Conservation (phyloP, 2,329 filamentous ascomycete genomes). For the Dichotomopilus funicola region DNA sequence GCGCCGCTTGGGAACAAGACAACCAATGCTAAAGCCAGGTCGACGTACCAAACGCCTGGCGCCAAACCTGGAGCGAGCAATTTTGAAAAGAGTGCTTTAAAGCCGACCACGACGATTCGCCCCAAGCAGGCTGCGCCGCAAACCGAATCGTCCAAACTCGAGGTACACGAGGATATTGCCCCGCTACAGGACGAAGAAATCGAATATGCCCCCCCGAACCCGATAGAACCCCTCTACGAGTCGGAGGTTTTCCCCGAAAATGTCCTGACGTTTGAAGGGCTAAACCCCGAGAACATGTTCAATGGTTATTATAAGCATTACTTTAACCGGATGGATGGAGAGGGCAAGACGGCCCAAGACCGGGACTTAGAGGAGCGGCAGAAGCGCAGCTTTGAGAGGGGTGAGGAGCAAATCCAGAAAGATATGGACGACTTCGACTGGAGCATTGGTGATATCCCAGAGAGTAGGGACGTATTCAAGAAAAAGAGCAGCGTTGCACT, state of each 20-base stretch:
- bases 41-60: conserved; percentile 54
- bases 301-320: conserved; percentile 58
- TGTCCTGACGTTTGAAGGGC: conserved; percentile 48
- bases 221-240: conserved; percentile 59
- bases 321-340: conserved; percentile 58
- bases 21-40: conserved; percentile 76
- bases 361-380: conserved; percentile 52
- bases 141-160: conserved; percentile 52
- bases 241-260: conserved; percentile 60
- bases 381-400: conserved; percentile 45
- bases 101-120: conserved; percentile 52
- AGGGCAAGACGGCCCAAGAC: conserved; percentile 58
- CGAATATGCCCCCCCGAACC: conserved; percentile 80
- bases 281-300: conserved; percentile 53
- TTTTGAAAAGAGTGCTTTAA: conserved; percentile 52
- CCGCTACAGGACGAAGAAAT: conserved; percentile 61
- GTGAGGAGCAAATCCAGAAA: conserved; percentile 61
- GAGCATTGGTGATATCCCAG: conserved; percentile 50
- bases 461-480: conserved; percentile 36
- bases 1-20: conserved; percentile 91
- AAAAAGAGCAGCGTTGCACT: conserved; percentile 25
- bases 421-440: conserved; percentile 59
- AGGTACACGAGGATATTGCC: conserved; percentile 51
- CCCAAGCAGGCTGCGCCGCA: conserved; percentile 51
- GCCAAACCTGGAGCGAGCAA: conserved; percentile 54